A percentile compares a stretch with the other conserved stretches of the same genome.
phyloP scores from a whole-genome alignment of 495 filamentous ascomycete species.

The Hypoxylon subgilvum region DNA sequence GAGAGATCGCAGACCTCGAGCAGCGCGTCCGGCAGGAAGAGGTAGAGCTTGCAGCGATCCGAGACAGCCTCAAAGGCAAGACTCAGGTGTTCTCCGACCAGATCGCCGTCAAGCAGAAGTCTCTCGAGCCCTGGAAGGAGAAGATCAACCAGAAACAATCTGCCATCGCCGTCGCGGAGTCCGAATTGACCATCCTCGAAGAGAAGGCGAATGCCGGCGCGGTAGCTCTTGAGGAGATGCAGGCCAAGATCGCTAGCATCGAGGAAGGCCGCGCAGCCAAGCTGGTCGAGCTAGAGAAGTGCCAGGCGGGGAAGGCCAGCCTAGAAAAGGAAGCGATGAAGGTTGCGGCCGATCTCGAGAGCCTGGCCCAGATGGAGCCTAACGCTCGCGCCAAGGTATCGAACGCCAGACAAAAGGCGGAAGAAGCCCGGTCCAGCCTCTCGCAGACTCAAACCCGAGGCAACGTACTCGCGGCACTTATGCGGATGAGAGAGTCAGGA shows the following conservation, averaged over 20 bases:
- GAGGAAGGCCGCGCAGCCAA: conserved; percentile 73
- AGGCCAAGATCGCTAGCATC: conserved; percentile 75
- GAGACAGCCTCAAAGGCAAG: conserved; percentile 88
- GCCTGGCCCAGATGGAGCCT: conserved; percentile 76
- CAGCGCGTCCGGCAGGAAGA: conserved; percentile 77
- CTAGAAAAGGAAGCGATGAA: conserved; percentile 76
- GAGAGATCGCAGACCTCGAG: conserved; percentile 75
- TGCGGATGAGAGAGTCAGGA: conserved; percentile 94
- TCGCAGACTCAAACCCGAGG: conserved; percentile 89
- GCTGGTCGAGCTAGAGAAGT: conserved; percentile 73
- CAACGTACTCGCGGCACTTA: conserved; percentile 87
- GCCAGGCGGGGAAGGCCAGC: conserved; percentile 70
- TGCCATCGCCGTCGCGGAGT: conserved; percentile 89
- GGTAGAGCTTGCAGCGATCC: conserved; percentile 75
- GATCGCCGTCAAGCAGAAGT: conserved; percentile 89
- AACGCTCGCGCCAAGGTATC: conserved; percentile 81
- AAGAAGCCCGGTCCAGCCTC: conserved; percentile 89
- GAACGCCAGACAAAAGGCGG: conserved; percentile 86
- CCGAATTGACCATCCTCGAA: conserved; percentile 86
- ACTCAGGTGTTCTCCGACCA: conserved; percentile 92
- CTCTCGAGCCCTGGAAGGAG: conserved; percentile 93
- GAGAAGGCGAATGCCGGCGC: conserved; percentile 88
- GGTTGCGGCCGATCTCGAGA: conserved; percentile 71
- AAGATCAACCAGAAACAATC: conserved; percentile 96
- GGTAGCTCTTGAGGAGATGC: conserved; percentile 80